Percentiles rank a stretch among this genome's conserved stretches.
Conservation (phyloP, 805 yeast species). For the Ogataea chonburiensis region DNA sequence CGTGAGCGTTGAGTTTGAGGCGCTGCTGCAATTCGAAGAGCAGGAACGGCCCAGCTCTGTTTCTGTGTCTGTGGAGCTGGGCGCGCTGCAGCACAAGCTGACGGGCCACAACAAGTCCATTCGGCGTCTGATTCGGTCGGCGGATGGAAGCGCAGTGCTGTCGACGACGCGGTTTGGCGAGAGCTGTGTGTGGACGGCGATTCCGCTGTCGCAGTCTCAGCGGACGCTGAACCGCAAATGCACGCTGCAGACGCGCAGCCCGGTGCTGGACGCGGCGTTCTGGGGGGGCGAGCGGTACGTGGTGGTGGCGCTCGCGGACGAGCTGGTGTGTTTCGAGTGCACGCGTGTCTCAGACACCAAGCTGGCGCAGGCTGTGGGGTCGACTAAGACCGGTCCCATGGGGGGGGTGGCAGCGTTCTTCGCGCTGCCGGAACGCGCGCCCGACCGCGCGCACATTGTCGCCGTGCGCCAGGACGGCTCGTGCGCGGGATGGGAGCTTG, state of each 20-base stretch:
- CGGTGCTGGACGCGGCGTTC: slow-evolving; percentile 48
- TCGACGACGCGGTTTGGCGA: slow-evolving; percentile 63
- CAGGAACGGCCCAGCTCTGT: slow-evolving; percentile 1
- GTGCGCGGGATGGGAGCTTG: slow-evolving; percentile 44
- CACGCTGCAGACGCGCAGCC: slow-evolving; percentile 41
- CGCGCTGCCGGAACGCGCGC: slow-evolving; percentile 36
- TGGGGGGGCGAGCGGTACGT: slow-evolving; percentile 47
- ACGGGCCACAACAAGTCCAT: slow-evolving; percentile 90
- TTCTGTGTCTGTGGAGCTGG: slow-evolving; percentile 17
- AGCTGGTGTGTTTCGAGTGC: slow-evolving; percentile 64
- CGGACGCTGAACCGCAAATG: slow-evolving; percentile 38
- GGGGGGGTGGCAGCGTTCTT: slow-evolving; percentile 31
- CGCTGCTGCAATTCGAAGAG: slow-evolving; percentile 28
- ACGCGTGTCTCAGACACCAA: slow-evolving; percentile 30
- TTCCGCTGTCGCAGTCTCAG: slow-evolving; percentile 26
- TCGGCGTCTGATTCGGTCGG: slow-evolving; percentile 60
- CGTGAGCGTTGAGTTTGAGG: slow-evolving; percentile 33
- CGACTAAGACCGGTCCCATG: slow-evolving; percentile 5
- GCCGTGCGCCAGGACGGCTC: slow-evolving; percentile 44
- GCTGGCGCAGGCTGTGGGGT: slow-evolving; percentile 24
- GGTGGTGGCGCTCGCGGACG: slow-evolving; percentile 42
- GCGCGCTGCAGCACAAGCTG: slow-evolving; percentile 50
- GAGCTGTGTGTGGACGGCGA: slow-evolving; percentile 59
- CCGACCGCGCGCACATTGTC: slow-evolving; percentile 42
- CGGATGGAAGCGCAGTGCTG: slow-evolving; percentile 59